phyloP scores from a whole-genome alignment of 176 grass and related monocot genomes.

The Oryza coarctata region DNA sequence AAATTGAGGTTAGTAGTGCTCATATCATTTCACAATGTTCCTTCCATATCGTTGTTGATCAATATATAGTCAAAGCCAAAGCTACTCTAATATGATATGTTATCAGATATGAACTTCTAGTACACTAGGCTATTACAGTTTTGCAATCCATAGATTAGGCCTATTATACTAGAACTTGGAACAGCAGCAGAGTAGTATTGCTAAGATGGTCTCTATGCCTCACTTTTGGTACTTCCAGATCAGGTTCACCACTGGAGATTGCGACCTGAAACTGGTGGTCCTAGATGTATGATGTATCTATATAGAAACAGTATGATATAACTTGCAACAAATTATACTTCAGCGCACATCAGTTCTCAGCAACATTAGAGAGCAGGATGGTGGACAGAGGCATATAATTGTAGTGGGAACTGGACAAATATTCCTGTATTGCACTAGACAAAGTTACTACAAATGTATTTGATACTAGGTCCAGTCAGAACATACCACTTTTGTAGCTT shows the following conservation, averaged over 20 bases:
- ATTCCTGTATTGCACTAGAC: background rate
- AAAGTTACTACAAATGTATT: background rate
- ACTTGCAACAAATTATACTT: background rate
- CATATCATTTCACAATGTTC: background rate
- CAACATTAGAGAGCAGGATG: background rate
- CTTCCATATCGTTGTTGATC: slow-evolving; percentile 18
- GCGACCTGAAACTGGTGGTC: background rate
- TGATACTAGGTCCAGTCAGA: background rate
- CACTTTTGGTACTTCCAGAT: background rate
- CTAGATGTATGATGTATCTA: background rate
- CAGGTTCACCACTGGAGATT: background rate
- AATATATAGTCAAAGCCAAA: slow-evolving; percentile 29
- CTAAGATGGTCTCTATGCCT: background rate
- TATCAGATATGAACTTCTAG: background rate
- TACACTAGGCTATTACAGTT: slow-evolving; percentile 2
- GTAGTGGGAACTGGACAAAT: background rate
- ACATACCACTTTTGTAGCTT: slow-evolving; percentile 7
- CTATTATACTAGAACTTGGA: background rate
- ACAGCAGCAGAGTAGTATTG: background rate
- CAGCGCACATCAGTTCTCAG: background rate
- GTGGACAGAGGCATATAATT: background rate
- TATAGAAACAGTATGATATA: background rate
- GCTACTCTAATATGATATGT: background rate
- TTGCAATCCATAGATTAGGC: background rate
- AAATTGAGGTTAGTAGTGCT: slow-evolving; percentile 64